Evolutionary conservation across 2,329 filamentous ascomycete genomes (phyloP).

Genomic region (Epichloe coenophiala): DNA sequence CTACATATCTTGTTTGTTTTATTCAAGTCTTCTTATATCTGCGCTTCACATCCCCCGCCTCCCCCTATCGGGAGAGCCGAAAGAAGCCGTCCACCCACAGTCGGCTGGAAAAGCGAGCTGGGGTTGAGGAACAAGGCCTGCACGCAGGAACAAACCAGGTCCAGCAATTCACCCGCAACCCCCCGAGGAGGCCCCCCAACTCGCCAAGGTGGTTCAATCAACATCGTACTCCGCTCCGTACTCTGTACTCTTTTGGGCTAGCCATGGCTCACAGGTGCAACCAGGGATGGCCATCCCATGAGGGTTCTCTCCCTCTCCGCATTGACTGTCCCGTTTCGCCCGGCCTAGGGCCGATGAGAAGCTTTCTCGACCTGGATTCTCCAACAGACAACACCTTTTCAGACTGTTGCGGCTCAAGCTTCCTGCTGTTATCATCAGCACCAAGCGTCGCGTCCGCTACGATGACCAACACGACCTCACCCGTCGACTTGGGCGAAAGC

Average conservation of each 20-base stretch:
- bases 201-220: not conserved
- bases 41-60: not conserved
- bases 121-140: not conserved
- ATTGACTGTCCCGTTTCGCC: not conserved
- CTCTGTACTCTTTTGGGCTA: not conserved
- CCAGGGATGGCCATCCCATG: conserved; percentile 1
- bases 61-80: not conserved
- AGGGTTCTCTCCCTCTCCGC: not conserved
- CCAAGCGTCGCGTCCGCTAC: conserved; percentile 1
- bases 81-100: not conserved
- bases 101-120: not conserved
- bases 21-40: too few species aligned
- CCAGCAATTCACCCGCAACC: not conserved
- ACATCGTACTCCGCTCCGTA: too few species aligned
- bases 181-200: not conserved
- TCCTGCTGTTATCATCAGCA: conserved; percentile 6
- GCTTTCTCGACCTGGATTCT: conserved; percentile 7
- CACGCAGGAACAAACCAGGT: not conserved
- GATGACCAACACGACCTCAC: not conserved
- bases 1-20: too few species aligned
- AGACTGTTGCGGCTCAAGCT: conserved; percentile 3
- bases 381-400: not conserved
- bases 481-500: not conserved
- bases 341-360: conserved; percentile 5
- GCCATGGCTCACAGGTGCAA: conserved; percentile 1